Percentiles rank a stretch among this genome's conserved stretches.
These are phyloP conservation scores for Lactifluus piperatus DNA, from an alignment of 768 basidiomycete species.

Conservation along the genomic window DNA sequence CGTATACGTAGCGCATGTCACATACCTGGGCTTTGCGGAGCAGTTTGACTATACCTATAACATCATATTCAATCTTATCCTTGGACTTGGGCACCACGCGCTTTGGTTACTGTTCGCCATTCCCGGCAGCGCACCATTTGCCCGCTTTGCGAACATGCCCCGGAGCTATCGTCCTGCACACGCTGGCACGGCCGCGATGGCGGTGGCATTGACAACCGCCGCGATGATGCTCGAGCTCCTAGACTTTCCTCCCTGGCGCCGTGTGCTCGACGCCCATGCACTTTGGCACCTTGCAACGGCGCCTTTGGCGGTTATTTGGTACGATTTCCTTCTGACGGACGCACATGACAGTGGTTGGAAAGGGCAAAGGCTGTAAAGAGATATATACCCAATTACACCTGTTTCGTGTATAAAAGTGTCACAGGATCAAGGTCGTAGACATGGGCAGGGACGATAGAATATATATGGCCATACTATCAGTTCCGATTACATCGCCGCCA, in stretches of 20 bases:
- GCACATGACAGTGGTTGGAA: conserved; percentile 63
- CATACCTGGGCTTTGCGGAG: conserved; percentile 66
- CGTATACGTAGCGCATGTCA: conserved; percentile 59
- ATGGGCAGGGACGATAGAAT: neutral
- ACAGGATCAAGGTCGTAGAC: neutral
- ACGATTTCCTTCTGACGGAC: conserved; percentile 72
- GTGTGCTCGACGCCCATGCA: conserved; percentile 82
- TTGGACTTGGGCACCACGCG: conserved; percentile 73
- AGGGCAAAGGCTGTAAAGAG: conserved; percentile 27
- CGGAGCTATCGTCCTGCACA: conserved; percentile 51
- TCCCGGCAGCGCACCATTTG: conserved; percentile 36
- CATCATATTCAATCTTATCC: conserved; percentile 67
- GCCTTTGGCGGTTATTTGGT: conserved; percentile 74
- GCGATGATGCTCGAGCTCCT: conserved; percentile 80
- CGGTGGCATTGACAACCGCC: conserved; percentile 61
- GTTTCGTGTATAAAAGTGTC: neutral
- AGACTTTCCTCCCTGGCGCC: conserved; percentile 77
- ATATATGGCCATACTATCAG: neutral
- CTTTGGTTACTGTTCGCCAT: conserved; percentile 75
- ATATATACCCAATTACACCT: neutral
- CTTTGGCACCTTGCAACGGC: conserved; percentile 88
- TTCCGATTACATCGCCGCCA: neutral
- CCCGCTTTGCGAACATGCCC: conserved; percentile 45
- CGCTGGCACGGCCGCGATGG: conserved; percentile 43
- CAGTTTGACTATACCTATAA: conserved; percentile 94